These are phyloP conservation scores for Rubia tinctorum DNA, from an alignment of 305 asterid genomes.

Conservation along the genomic window DNA sequence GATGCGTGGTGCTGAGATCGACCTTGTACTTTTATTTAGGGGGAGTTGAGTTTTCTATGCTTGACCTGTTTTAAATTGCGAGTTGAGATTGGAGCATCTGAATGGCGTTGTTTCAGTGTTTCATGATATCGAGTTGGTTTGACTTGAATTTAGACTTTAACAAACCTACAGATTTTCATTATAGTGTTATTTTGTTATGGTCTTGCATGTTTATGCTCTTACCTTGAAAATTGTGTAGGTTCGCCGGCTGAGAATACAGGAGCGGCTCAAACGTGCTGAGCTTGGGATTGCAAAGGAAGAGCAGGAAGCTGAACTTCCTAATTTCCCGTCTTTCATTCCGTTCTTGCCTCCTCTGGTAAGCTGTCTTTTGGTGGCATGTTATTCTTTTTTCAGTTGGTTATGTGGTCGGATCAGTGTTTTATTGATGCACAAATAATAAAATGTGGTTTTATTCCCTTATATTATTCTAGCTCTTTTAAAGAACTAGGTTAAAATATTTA, in stretches of 20 bases:
- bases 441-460: neutral
- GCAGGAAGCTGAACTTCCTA: conserved; percentile 77
- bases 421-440: neutral
- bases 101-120: neutral
- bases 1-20: neutral
- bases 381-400: neutral
- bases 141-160: neutral
- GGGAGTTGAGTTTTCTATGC: neutral
- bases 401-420: neutral
- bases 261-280: conserved; percentile 63
- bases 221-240: conserved; percentile 50
- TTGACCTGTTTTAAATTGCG: neutral
- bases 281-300: conserved; percentile 62
- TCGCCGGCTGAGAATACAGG: conserved; percentile 87
- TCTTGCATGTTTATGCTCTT: conserved; percentile 7
- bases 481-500: neutral
- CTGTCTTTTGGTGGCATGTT: conserved; percentile 7
- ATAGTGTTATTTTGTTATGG: neutral
- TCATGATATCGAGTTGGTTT: neutral
- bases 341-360: conserved; percentile 94
- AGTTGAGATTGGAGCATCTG: neutral
- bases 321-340: conserved; percentile 90
- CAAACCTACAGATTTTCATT: neutral
- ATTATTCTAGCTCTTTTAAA: neutral
- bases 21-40: neutral